A percentile compares a stretch with the other conserved stretches of the same genome.
Conservation (phyloP, 176 grass and related monocot genomes). For the Leersia perrieri region DNA sequence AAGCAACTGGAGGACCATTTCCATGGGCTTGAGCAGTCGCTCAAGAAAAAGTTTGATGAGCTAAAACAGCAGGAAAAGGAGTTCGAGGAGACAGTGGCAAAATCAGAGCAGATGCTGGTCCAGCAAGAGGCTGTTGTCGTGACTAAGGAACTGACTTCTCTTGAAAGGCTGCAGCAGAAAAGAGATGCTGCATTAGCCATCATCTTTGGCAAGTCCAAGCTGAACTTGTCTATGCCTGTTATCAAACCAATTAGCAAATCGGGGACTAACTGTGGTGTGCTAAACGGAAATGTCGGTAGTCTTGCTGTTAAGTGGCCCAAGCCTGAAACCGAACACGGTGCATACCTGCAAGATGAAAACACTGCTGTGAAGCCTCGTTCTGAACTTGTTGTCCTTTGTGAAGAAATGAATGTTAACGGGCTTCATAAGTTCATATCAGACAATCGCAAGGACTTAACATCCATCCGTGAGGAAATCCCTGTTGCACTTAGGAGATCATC, state of each 20-base stretch:
- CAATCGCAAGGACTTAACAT: conserved; percentile 74
- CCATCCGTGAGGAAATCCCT: conserved; percentile 79
- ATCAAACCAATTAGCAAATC: conserved; percentile 30
- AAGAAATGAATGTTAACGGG: conserved; percentile 70
- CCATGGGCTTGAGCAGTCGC: conserved; percentile 67
- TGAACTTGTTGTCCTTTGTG: conserved; percentile 59
- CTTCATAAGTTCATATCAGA: conserved; percentile 85
- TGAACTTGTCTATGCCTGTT: conserved; percentile 25
- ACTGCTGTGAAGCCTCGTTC: conserved; percentile 31
- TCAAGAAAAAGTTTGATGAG: conserved; percentile 66
- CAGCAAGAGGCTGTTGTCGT: conserved; percentile 64
- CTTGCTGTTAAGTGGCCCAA: conserved; percentile 44
- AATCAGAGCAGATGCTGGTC: conserved; percentile 57
- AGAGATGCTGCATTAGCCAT: conserved; percentile 61
- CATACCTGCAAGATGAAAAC: conserved; percentile 27
- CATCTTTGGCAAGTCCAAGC: conserved; percentile 62
- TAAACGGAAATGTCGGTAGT: not conserved
- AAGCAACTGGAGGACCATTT: conserved; percentile 92
- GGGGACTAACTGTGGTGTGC: not conserved
- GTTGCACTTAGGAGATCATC: conserved; percentile 49
- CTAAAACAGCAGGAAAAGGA: conserved; percentile 66
- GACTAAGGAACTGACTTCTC: conserved; percentile 67
- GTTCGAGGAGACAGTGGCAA: conserved; percentile 41
- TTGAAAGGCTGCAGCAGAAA: conserved; percentile 75
- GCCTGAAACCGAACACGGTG: conserved; percentile 26